Percentiles rank a stretch among this genome's conserved stretches.
These are phyloP conservation scores for Aspergillus sp. DNA, from an alignment of 2,329 filamentous ascomycete species.

Conservation along the genomic window DNA sequence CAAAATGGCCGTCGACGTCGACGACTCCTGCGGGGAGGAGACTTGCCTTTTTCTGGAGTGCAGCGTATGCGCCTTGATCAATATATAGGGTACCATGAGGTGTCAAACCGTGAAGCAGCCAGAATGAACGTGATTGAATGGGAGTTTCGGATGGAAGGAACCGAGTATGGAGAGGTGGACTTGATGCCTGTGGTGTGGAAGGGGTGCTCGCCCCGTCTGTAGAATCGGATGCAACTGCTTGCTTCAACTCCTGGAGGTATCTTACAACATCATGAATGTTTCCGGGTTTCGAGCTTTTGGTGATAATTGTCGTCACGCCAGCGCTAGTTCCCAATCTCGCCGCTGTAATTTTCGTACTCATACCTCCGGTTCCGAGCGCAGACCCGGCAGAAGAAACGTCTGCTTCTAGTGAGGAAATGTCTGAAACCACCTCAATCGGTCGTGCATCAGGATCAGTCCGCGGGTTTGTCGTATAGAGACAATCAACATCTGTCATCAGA, in stretches of 20 bases:
- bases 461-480: constrained; percentile 94
- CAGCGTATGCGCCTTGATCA: constrained; percentile 81
- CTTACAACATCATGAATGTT: constrained; percentile 86
- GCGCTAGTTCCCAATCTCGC: constrained; percentile 89
- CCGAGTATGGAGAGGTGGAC: constrained; percentile 76
- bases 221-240: constrained; percentile 22
- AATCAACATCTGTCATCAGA: constrained; percentile 98
- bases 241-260: constrained; percentile 68
- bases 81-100: constrained; percentile 92
- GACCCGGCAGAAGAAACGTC: constrained; percentile 92
- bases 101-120: constrained; percentile 88
- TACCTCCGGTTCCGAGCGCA: constrained; percentile 86
- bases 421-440: constrained; percentile 88
- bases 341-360: constrained; percentile 96
- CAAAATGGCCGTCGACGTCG: constrained; percentile 83
- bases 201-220: constrained; percentile 21
- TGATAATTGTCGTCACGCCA: constrained; percentile 94
- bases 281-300: constrained; percentile 85
- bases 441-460: constrained; percentile 79
- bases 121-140: constrained; percentile 92
- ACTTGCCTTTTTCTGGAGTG: constrained; percentile 78
- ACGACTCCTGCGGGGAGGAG: constrained; percentile 89
- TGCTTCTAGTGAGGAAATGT: constrained; percentile 77
- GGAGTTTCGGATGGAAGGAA: constrained; percentile 83
- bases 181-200: constrained; percentile 46